Percentiles rank a stretch among this genome's conserved stretches.
Conservation (phyloP, 805 yeast genomes). For the Cyberlindnera mrakii region DNA sequence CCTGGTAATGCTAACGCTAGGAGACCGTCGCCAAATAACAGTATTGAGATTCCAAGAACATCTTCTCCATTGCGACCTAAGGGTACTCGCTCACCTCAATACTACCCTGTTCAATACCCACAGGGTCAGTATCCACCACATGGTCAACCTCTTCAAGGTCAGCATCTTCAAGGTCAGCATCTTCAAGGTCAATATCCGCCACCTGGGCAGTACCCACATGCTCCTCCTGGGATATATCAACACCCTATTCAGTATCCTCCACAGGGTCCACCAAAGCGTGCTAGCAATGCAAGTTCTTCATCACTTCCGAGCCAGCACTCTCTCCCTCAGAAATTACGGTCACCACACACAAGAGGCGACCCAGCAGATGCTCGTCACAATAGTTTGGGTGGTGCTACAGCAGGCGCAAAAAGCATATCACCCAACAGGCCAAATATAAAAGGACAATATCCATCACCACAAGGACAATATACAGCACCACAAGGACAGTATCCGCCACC, state of each 20-base stretch:
- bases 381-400: neutral
- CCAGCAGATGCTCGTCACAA: neutral
- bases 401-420: neutral
- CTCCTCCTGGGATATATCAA: neutral
- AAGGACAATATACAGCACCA: slow-evolving; percentile 3
- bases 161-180: neutral
- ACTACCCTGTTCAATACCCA: neutral
- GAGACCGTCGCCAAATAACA: slow-evolving; percentile 6
- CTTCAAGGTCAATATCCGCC: slow-evolving; percentile 2
- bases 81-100: slow-evolving; percentile 3
- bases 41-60: slow-evolving; percentile 6
- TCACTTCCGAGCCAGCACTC: slow-evolving; percentile 7
- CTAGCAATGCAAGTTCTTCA: slow-evolving; percentile 4
- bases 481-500: slow-evolving; percentile 5
- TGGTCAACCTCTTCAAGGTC: slow-evolving; percentile 1
- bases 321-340: slow-evolving; percentile 2
- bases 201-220: neutral
- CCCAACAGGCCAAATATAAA: slow-evolving; percentile 2
- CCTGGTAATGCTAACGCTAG: neutral
- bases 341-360: slow-evolving; percentile 5
- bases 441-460: slow-evolving; percentile 8
- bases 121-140: slow-evolving; percentile 2
- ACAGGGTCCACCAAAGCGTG: neutral
- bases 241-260: neutral
- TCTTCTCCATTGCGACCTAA: slow-evolving; percentile 11